Conservation (phyloP, 2,329 filamentous ascomycete genomes). For the Beauveria sp. region DNA sequence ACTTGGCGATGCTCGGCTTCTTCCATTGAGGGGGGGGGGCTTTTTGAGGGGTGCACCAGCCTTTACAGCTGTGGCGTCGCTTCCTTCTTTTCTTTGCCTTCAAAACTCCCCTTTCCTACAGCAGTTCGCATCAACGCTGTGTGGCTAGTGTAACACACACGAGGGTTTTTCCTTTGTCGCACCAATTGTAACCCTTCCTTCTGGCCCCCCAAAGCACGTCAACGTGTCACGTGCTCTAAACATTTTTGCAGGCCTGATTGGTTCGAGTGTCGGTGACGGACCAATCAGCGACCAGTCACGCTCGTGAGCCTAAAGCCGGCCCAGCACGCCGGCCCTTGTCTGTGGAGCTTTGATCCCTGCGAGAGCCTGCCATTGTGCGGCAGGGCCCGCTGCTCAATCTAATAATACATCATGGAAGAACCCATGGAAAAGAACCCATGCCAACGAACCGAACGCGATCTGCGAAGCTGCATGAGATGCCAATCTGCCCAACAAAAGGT, state of each 20-base stretch:
- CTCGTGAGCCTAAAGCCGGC: too few relatives aligned
- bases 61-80: neutral
- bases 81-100: neutral
- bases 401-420: neutral
- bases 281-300: too few relatives aligned
- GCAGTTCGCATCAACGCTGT: slow-evolving; percentile 2
- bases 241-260: neutral
- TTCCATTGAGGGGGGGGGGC: too few relatives aligned
- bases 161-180: neutral
- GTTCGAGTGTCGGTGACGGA: neutral
- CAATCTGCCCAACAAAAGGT: neutral
- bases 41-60: neutral
- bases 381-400: slow-evolving; percentile 6
- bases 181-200: neutral
- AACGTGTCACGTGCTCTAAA: slow-evolving; percentile 2
- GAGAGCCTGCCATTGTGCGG: neutral
- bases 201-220: neutral
- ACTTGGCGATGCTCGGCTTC: too few relatives aligned
- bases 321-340: neutral
- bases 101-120: neutral
- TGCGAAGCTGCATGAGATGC: neutral
- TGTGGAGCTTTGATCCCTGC: neutral
- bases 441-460: neutral
- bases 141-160: neutral
- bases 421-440: neutral